These are phyloP conservation scores for Patellifolia procumbens DNA, from an alignment of 179 eudicot genomes.

Conservation along the genomic window DNA sequence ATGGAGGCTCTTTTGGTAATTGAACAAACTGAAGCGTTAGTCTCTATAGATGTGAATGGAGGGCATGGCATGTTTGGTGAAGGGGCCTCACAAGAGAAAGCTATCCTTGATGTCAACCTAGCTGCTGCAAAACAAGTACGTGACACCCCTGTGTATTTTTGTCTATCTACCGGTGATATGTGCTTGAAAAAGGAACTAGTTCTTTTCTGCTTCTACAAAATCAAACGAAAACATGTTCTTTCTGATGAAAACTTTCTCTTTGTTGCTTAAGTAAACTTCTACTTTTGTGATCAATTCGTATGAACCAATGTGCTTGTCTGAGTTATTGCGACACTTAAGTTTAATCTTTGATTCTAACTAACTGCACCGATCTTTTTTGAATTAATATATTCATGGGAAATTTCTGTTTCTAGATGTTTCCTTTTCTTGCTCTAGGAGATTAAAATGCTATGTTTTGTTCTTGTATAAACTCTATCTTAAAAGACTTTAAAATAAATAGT, in stretches of 20 bases:
- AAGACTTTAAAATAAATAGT: neutral
- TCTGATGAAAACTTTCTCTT: neutral
- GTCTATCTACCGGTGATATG: conserved; percentile 6
- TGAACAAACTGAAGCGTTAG: conserved; percentile 98
- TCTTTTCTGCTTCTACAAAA: neutral
- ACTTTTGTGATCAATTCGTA: neutral
- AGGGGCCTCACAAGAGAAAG: conserved; percentile 87
- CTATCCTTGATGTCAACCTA: conserved; percentile 90
- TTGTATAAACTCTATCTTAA: neutral
- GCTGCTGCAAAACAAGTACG: conserved; percentile 93
- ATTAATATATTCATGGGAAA: neutral
- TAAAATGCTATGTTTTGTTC: neutral
- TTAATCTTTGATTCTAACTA: neutral
- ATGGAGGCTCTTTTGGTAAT: conserved; percentile 93
- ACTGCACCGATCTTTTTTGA: neutral
- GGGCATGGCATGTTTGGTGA: conserved; percentile 92
- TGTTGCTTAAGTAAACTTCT: neutral
- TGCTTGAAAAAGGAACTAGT: conserved; percentile 13
- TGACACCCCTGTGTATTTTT: neutral
- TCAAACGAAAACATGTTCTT: neutral
- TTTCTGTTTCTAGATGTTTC: neutral
- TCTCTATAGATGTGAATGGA: conserved; percentile 92
- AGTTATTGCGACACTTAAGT: neutral
- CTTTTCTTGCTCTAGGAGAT: neutral
- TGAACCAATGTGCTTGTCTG: too few species aligned